Conservation (phyloP, 2,329 filamentous ascomycete species). For the Fusarium brachygibbosum region DNA sequence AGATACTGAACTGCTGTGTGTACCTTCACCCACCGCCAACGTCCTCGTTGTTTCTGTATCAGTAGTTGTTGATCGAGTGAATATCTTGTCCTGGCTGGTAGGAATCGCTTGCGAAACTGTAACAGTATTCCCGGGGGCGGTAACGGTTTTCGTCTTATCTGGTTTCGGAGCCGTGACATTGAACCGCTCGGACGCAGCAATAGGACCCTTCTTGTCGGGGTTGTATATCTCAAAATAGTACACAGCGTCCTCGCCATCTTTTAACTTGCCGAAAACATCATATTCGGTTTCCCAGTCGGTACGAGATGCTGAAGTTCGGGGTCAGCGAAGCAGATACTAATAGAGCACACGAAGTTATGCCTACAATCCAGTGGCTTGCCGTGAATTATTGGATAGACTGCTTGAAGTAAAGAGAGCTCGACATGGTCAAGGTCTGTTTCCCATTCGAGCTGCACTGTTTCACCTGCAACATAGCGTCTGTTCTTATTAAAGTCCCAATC, state of each 20-base stretch:
- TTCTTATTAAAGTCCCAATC: fast-evolving
- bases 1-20: neutral
- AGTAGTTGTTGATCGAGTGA: neutral
- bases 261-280: neutral
- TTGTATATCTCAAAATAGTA: neutral
- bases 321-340: neutral
- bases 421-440: neutral
- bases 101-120: neutral
- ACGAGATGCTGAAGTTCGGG: neutral
- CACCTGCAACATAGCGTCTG: fast-evolving
- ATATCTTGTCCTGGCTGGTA: too few relatives aligned
- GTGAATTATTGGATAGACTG: fast-evolving
- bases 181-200: neutral
- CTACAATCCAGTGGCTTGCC: neutral
- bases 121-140: neutral
- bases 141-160: neutral
- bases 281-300: neutral
- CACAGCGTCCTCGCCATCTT: neutral
- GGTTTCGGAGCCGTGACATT: neutral
- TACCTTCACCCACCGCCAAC: neutral
- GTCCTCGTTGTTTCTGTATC: neutral
- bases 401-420: neutral
- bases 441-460: neutral
- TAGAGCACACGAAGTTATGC: neutral
- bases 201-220: fast-evolving